Evolutionary conservation across 805 yeast genomes (phyloP).

Genomic region (Starmera caribaea): DNA sequence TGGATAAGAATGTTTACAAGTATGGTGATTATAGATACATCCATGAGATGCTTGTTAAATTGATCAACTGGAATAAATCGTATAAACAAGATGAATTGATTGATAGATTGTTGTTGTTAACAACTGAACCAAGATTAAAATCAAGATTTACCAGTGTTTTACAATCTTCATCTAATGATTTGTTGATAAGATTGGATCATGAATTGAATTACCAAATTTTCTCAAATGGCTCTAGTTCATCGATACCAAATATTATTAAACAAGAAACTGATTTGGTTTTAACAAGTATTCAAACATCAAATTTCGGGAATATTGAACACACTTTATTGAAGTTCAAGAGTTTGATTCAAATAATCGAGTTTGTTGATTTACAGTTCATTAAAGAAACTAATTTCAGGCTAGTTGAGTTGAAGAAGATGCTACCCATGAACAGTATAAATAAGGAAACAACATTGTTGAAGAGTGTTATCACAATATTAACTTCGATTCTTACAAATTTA

Average conservation of each 20-base stretch:
- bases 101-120: constrained; percentile 2
- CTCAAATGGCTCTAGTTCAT: no score
- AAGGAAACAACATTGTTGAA: not conserved
- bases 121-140: not conserved
- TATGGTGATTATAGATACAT: not conserved
- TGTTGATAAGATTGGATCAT: not conserved
- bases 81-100: not conserved
- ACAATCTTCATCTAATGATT: not conserved
- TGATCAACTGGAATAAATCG: constrained; percentile 3
- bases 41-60: not conserved
- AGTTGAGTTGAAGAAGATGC: not conserved
- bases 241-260: no score
- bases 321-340: no score
- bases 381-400: not conserved
- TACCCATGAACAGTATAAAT: not conserved
- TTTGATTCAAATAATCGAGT: no score
- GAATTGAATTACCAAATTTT: no score
- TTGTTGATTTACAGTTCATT: no score
- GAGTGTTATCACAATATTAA: not conserved
- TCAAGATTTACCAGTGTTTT: constrained; percentile 6
- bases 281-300: no score
- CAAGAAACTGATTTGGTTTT: no score
- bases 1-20: constrained; percentile 5
- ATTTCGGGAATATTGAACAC: no score
- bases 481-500: not conserved